These are phyloP conservation scores for Gymnopilus junonius DNA, from an alignment of 768 basidiomycete species.

Conservation along the genomic window DNA sequence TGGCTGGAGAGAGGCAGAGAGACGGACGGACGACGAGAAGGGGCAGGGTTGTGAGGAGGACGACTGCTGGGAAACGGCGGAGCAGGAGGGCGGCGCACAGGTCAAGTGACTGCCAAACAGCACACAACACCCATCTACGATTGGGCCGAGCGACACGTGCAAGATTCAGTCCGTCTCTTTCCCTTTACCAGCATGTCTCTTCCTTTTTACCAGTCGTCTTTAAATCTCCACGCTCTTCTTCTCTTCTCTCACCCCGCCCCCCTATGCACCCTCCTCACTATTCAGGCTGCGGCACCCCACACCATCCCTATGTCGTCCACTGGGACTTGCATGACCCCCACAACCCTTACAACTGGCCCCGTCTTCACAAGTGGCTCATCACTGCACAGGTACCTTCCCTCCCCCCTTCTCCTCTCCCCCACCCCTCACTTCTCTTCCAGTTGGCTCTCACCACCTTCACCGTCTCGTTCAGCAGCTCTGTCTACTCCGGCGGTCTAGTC, in stretches of 20 bases:
- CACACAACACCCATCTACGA: conserved; percentile 33
- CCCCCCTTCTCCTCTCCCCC: neutral
- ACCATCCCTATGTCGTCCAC: conserved; percentile 58
- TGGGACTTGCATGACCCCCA: conserved; percentile 56
- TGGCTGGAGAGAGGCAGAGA: conserved; percentile 12
- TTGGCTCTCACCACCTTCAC: conserved; percentile 58
- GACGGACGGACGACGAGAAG: neutral
- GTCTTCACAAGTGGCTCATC: conserved; percentile 52
- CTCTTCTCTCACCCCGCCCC: neutral
- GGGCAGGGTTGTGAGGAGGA: conserved; percentile 1
- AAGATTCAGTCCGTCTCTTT: too few relatives aligned
- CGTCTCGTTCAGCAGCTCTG: conserved; percentile 62
- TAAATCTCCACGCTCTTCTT: conserved; percentile 11
- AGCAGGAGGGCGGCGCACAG: conserved; percentile 25
- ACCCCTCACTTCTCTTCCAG: conserved; percentile 26
- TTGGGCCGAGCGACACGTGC: too few relatives aligned
- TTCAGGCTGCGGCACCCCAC: conserved; percentile 48
- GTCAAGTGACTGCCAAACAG: conserved; percentile 42
- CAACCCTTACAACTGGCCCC: conserved; percentile 62
- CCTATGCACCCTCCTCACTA: conserved; percentile 26
- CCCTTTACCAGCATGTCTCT: too few relatives aligned
- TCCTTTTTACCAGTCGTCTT: too few relatives aligned
- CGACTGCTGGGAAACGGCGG: conserved; percentile 24
- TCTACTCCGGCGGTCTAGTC: conserved; percentile 56
- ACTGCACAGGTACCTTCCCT: conserved; percentile 50